Base-by-base conservation (phyloP, 768 basidiomycete genomes). In the Royoungia palumana region DNA sequence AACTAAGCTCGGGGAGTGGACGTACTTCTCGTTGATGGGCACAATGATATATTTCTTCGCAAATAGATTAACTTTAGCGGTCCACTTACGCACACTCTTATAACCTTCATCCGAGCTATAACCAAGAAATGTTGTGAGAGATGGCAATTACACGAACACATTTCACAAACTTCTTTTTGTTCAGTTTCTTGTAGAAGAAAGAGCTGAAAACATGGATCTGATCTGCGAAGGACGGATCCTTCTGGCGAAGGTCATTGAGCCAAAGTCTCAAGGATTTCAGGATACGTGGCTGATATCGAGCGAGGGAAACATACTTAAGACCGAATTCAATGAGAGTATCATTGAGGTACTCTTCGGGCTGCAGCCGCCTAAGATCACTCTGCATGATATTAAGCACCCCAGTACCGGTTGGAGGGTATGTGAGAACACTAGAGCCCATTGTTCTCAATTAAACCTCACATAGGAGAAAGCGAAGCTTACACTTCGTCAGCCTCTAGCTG, bases 301-400 rank as follows among this genome's bases (percentile, higher is more conserved):
- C 13, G 24, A 47, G 28, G 6, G 14, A 12, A 50, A 67, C 88
- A 40, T 59, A 94, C 94, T 93, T 94, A 28, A 99, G 75, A 4
- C 92, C 94, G 57, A 94, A 96, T 63, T 99, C 96, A 25, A 98
- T 94, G 30, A 99, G 71, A 0, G 91, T 96, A 70, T 99, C 96
- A 62, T 99, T 99, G 41, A 99, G 75, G 64, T 85, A 98, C 64
- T 95, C 90, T 27, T 82, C 83, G 0, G 85, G 84, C 43, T 80
- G 70, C 27, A 97, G 66, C 10, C 95, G 83, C 46, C 73, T 73
- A 22, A 86, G 67, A 59, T 98, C 96, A 20, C 82, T 85, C 35
- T 79, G 76, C 13, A 86, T 94, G 58, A 99, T 79, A 54, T 85
- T 87, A 34, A 98, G 81, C 3, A 86, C 85, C 8, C 89, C 88